Evolutionary conservation across 257 asterid species (phyloP).

Genomic region (Jacaranda copaia): DNA sequence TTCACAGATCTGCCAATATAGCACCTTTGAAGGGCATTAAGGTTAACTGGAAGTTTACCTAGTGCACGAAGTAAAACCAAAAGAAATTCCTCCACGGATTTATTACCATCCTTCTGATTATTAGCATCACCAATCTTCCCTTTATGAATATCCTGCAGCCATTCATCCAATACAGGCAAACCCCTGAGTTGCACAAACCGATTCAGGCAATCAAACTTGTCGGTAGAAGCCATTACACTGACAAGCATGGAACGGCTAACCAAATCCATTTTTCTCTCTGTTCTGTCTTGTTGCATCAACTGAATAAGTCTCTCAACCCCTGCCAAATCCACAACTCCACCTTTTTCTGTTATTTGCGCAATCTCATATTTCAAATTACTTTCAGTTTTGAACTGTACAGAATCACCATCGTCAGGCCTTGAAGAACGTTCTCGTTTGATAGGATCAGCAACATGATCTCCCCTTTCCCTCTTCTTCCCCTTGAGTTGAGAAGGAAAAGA

Average conservation of each 20-base stretch:
- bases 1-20: slow-evolving; percentile 69
- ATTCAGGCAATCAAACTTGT: slow-evolving; percentile 60
- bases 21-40: slow-evolving; percentile 63
- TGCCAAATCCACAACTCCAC: slow-evolving; percentile 49
- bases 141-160: slow-evolving; percentile 68
- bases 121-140: slow-evolving; percentile 47
- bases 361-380: slow-evolving; percentile 60
- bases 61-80: slow-evolving; percentile 65
- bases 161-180: slow-evolving; percentile 58
- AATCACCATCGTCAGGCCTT: slow-evolving; percentile 57
- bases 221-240: slow-evolving; percentile 59
- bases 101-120: slow-evolving; percentile 54
- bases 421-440: slow-evolving; percentile 62
- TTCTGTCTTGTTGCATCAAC: slow-evolving; percentile 62
- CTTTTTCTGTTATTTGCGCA: slow-evolving; percentile 42
- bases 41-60: slow-evolving; percentile 65
- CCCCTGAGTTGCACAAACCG: slow-evolving; percentile 63
- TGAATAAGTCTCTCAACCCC: slow-evolving; percentile 77
- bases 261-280: slow-evolving; percentile 68
- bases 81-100: slow-evolving; percentile 57
- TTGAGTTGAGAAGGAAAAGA: slow-evolving; percentile 62
- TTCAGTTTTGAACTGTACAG: slow-evolving; percentile 46
- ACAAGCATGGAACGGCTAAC: slow-evolving; percentile 66
- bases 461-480: slow-evolving; percentile 82
- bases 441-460: slow-evolving; percentile 60